Evolutionary conservation across 2,329 filamentous ascomycete species (phyloP).

Genomic region (Penicillium sp.): DNA sequence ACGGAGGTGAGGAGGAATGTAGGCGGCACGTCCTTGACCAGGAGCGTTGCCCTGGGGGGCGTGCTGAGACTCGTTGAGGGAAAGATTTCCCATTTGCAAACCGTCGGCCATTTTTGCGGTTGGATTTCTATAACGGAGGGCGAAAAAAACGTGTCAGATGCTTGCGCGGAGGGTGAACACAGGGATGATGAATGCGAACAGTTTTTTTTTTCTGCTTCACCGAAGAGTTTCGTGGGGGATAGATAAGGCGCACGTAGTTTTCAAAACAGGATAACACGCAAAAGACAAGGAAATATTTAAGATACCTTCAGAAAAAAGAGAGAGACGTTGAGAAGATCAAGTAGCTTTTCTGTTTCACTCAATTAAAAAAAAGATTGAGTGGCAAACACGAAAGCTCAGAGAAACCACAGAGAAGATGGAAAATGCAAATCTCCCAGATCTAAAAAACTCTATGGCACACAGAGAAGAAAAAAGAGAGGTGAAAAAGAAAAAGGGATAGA

Average conservation of each 20-base stretch:
- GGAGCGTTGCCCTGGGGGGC: conserved; percentile 50
- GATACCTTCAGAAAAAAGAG: conserved; percentile 19
- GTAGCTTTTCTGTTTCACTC: conserved; percentile 23
- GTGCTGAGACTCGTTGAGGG: conserved; percentile 64
- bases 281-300: conserved; percentile 9
- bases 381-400: conserved; percentile 22
- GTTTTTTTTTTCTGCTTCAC: conserved; percentile 19
- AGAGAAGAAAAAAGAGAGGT: conserved; percentile 26
- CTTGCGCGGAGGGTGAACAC: neutral
- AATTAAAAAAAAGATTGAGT: conserved; percentile 28
- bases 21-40: conserved; percentile 58
- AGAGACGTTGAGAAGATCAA: conserved; percentile 24
- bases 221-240: conserved; percentile 7
- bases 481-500: conserved; percentile 30
- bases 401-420: conserved; percentile 19
- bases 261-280: conserved; percentile 8
- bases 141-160: conserved; percentile 13
- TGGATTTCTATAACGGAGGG: conserved; percentile 7
- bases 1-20: conserved; percentile 67
- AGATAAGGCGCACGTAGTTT: conserved; percentile 14
- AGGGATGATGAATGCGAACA: conserved; percentile 12
- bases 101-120: conserved; percentile 43
- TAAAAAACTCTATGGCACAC: conserved; percentile 33
- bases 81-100: conserved; percentile 43
- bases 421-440: conserved; percentile 33